Evolutionary conservation across 305 asterid species (phyloP).

Genomic region (Fraxinus sp.): DNA sequence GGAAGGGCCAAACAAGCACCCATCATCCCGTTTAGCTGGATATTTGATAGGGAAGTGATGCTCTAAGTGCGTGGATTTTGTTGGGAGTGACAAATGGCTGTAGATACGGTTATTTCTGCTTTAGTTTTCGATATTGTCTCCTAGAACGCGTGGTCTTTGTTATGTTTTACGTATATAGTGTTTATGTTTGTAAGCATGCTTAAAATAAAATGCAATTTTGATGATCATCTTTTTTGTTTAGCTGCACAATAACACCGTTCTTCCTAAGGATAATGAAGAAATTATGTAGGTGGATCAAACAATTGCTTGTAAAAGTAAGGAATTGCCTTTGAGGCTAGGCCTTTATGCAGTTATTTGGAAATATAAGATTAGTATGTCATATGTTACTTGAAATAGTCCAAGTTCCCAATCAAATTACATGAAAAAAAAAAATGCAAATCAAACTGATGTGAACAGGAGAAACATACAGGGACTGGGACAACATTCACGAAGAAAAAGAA

Average conservation of each 20-base stretch:
- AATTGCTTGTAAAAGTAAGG: not conserved
- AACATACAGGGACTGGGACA: not conserved
- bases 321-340: not conserved
- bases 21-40: slow-evolving; percentile 48
- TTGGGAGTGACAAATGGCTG: not conserved
- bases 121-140: not conserved
- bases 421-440: not conserved
- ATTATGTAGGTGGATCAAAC: not conserved
- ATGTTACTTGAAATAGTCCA: not conserved
- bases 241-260: not conserved
- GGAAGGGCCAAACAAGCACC: slow-evolving; percentile 38
- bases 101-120: not conserved
- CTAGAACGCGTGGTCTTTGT: not conserved
- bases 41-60: slow-evolving; percentile 40
- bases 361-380: not conserved
- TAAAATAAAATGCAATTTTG: not conserved
- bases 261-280: not conserved
- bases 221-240: not conserved
- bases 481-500: not conserved
- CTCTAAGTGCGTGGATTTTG: slow-evolving; percentile 25
- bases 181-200: too few species aligned
- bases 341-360: not conserved
- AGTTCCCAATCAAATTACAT: not conserved
- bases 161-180: not conserved
- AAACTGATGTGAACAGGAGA: not conserved